Evolutionary conservation across 345 rosid genomes (phyloP).

Genomic region (Hypericum perforatum): DNA sequence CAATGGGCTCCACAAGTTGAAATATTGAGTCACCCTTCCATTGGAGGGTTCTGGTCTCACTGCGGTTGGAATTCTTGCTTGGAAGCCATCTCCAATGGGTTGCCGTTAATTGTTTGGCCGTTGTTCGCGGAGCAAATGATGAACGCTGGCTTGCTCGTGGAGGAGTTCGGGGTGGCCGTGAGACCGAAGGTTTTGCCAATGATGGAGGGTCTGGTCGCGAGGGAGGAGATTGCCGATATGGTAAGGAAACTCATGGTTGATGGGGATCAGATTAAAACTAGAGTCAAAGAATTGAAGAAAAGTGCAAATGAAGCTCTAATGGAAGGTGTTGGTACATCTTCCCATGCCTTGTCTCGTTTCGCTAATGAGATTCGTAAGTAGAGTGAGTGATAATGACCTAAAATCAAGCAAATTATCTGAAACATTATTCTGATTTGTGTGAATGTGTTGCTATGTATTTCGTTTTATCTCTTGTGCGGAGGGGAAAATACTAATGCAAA

Average conservation of each 20-base stretch:
- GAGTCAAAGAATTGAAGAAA: background rate
- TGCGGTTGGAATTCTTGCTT: background rate
- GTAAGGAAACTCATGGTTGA: conserved; percentile 15
- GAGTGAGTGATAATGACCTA: no score
- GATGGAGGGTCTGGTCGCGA: background rate
- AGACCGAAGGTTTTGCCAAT: conserved; percentile 2
- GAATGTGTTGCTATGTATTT: no score
- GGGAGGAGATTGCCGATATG: conserved; percentile 16
- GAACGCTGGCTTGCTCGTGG: background rate
- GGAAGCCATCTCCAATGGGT: background rate
- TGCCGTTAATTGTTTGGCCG: background rate
- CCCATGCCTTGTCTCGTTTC: no score
- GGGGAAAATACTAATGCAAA: no score
- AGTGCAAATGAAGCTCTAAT: conserved; percentile 9
- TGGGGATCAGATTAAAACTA: conserved; percentile 5
- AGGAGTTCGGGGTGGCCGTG: conserved; percentile 17
- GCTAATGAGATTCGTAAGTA: no score
- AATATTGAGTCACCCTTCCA: background rate
- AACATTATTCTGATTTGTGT: no score
- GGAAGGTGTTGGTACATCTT: background rate
- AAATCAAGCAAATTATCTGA: no score
- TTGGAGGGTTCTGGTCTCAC: background rate
- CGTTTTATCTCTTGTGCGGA: no score
- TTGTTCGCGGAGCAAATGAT: background rate
- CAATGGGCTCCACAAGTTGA: background rate